Evolutionary conservation across 1,284 basidiomycete species (phyloP), one percentile per base, ranked within the genome.

Genomic region (Meripilus lineatus): DNA sequence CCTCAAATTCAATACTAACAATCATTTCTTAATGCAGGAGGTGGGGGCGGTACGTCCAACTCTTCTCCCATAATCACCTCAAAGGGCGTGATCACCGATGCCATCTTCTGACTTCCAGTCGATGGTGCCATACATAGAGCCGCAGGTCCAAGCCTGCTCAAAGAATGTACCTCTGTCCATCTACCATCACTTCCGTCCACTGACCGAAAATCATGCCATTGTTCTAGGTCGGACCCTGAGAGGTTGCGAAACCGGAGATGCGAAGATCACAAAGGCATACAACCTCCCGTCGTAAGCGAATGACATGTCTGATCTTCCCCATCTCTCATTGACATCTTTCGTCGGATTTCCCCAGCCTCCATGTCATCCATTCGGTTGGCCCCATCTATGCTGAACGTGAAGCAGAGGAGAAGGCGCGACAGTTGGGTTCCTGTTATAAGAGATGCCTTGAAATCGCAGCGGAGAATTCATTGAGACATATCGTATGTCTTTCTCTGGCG

Each of bases 321-420:
- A 35, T 39, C 7, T 28, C 11, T 3, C n/a, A 36, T 25, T 21
- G 17, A 25, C 33, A n/a, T n/a, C n/a, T n/a, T n/a, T n/a, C n/a
- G 10, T 30, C 28, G 28, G 8, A n/a, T 30, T 30, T 30, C 28
- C 28, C 8, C 67, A 76, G 85, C 15, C 79, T 77, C 45, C 73
- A 84, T 50, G 72, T 97, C 45, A 90, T 96, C 15, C 95, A 97
- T 58, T 84, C 95, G 1, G 93, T 96, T 20, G 94, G 94, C 8
- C 93, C 93, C 0, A 64, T 93, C 2, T 95, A 92, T 58, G 70
- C 69, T 0, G 44, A 52, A 1, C 50, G 53, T 1, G 58, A 72
- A 1, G 62, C 57, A 2, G 70, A 75, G 14, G 58, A 64, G 34
- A 77, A 75, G 39, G 78, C 78, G 5, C 52, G 62, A 43, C 70